Percentiles rank a stretch among this genome's conserved stretches.
Conservation (phyloP, 768 basidiomycete genomes). For the Auricularia heimuer region DNA sequence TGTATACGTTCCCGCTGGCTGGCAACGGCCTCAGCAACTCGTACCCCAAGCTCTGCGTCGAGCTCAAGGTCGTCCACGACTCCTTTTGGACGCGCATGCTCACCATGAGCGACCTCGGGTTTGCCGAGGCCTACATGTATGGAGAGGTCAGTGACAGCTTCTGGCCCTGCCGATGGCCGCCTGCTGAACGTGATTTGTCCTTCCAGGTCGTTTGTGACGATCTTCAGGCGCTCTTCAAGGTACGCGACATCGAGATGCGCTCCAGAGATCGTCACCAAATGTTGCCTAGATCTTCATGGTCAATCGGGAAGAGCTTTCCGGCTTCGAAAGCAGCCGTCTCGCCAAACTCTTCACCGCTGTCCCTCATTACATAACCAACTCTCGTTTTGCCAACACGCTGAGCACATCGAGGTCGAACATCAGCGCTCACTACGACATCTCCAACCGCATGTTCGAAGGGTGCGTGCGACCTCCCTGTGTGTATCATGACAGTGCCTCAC, state of each 20-base stretch:
- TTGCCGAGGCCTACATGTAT: slow-evolving; percentile 71
- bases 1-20: slow-evolving; percentile 34
- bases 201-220: slow-evolving; percentile 46
- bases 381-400: slow-evolving; percentile 56
- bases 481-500: neutral
- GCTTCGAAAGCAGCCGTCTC: slow-evolving; percentile 35
- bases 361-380: slow-evolving; percentile 45
- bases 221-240: slow-evolving; percentile 54
- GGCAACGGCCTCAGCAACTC: slow-evolving; percentile 9
- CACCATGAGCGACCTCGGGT: slow-evolving; percentile 57
- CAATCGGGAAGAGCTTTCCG: slow-evolving; percentile 41
- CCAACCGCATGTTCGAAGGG: slow-evolving; percentile 79
- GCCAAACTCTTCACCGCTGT: slow-evolving; percentile 41
- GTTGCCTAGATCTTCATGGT: slow-evolving; percentile 48
- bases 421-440: slow-evolving; percentile 84
- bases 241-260: slow-evolving; percentile 19
- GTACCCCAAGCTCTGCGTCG: slow-evolving; percentile 26
- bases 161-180: no score
- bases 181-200: neutral
- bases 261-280: neutral
- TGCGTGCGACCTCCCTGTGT: slow-evolving; percentile 14
- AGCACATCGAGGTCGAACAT: slow-evolving; percentile 59
- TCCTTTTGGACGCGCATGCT: slow-evolving; percentile 63
- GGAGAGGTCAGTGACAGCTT: slow-evolving; percentile 33
- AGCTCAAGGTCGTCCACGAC: slow-evolving; percentile 44